Evolutionary conservation across 306 rosid species (phyloP), one percentile per base, ranked within the genome.

Genomic region (Prinsepia uniflora): DNA sequence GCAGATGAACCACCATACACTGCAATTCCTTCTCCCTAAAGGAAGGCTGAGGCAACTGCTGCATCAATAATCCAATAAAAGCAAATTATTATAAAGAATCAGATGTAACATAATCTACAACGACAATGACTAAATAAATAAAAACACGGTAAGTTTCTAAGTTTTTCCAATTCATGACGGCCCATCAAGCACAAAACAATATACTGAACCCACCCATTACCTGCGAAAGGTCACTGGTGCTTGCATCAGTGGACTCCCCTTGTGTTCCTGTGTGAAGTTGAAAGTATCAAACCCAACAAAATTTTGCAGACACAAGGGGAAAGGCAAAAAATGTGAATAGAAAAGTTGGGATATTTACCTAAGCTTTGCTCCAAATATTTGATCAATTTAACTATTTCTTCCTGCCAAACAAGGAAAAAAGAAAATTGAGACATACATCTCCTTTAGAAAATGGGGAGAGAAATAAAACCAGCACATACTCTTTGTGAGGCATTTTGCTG

Each of bases 401-500:
- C 99, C 99, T 94, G 92, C 59, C 71, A 76, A 81, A 44, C 40
- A 65, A 61, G 52, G 71, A 78, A 52, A 41, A 53, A 48, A 64
- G 19, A 56, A 41, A 65, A 42, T 66, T 79, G 60, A 67, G 66
- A 73, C 59, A 61, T 44, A 72, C 36, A 62, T 67, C 66, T 52
- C 65, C 1, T 63, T 44, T 19, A 46, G n/a, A 7, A 74, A 50
- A 48, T 55, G 13, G 24, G 12, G 36, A 44, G 53, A 62, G 59
- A 63, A 17, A 45, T 43, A 62, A 58, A 66, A 63, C 43, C 46
- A 42, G 67, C 52, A 70, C 79, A 61, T 82, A 95, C 99, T 86
- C 96, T 92, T 75, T 95, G 99, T 49, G 81, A 76, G 57, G 81
- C 59, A 65, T 94, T 91, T 78, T 87, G 99, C 83, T 84, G 95